A percentile compares a stretch with the other conserved stretches of the same genome.
Conservation (phyloP, 192 early-diverging fungal genomes). For the Coemansia sp. region DNA sequence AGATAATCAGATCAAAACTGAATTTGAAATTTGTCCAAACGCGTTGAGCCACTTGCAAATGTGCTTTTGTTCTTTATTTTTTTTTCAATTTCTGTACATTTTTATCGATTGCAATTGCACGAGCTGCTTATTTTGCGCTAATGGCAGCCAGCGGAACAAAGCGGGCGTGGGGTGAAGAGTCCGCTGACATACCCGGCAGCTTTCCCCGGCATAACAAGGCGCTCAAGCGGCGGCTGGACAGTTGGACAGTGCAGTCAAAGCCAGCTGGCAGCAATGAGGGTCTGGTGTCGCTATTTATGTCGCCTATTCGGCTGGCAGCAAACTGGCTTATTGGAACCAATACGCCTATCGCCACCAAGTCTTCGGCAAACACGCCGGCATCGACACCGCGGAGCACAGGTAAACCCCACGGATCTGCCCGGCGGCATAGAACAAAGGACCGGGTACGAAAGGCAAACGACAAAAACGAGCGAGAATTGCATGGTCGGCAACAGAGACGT, state of each 20-base stretch:
- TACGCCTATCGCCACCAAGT: not conserved
- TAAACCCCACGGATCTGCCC: not conserved
- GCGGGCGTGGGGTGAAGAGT: constrained; percentile 21
- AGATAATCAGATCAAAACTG: not conserved
- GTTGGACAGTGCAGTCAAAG: constrained; percentile 3
- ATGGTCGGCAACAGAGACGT: not conserved
- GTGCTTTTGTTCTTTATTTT: not conserved
- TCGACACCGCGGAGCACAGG: not conserved
- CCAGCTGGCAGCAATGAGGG: constrained; percentile 5
- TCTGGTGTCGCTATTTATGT: constrained; percentile 20
- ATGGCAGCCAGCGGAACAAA: constrained; percentile 22
- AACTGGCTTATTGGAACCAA: constrained; percentile 22
- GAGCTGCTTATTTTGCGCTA: not conserved
- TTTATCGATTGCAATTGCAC: not conserved
- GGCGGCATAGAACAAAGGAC: not conserved
- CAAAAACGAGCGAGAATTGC: not conserved
- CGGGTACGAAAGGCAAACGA: constrained; percentile 5
- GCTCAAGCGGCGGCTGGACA: constrained; percentile 9
- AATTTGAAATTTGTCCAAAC: not conserved
- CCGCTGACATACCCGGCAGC: constrained; percentile 30
- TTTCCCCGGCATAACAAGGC: constrained; percentile 21
- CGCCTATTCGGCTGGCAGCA: constrained; percentile 28
- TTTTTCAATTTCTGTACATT: not conserved
- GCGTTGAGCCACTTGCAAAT: not conserved
- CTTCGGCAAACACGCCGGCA: not conserved